Base-by-base conservation (phyloP, 192 early-diverging fungal genomes). In the Backusella morwellensis region DNA sequence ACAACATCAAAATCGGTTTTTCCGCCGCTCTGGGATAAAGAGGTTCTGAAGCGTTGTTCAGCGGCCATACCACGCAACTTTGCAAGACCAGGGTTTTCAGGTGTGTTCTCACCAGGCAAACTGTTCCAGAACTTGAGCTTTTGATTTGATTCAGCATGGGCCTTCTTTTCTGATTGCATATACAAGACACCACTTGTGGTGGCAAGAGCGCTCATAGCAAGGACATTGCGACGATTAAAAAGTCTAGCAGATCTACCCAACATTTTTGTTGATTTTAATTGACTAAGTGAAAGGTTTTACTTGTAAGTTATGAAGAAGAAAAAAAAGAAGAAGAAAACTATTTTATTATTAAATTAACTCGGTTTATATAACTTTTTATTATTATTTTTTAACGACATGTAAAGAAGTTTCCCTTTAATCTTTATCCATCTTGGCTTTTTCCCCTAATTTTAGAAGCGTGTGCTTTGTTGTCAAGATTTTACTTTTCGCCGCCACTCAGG, bases 41-140 rank as follows among this genome's bases (percentile, higher is more conserved):
- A 44, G 6, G 70, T 72, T 72, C 70, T 72, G 29, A 72, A 72
- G 41, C 70, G 41, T 19, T 72, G 70, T 50, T 72, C 70, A 72
- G 70, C 70, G n/a, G 70, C 70, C 21, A 50, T 41, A 72, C 70
- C 70, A 72, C 70, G 70, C 6, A 72, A 72, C 15, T 72, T 72
- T 3, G 70, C 70, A 29, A 72, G 42, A 5, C 70, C 70, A 50
- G 70, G 70, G 21, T 72, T 72, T 26, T 72, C 70, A 19, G 70
- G 70, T 72, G 70, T 72, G 17, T 72, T 72, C 15, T 72, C 70
- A 72, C 70, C 70, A 72, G 70, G 70, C 23, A 72, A 72, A 19
- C 44, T 72, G 4, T 72, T 41, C 70, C 70, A 72, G 32, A 72
- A 72, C 70, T 72, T 72, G 42, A 72, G 44, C 14, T 34, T 35